A percentile compares a stretch with the other conserved stretches of the same genome.
Conservation (phyloP, 1,284 basidiomycete genomes). For the Neolentinus lepideus region DNA sequence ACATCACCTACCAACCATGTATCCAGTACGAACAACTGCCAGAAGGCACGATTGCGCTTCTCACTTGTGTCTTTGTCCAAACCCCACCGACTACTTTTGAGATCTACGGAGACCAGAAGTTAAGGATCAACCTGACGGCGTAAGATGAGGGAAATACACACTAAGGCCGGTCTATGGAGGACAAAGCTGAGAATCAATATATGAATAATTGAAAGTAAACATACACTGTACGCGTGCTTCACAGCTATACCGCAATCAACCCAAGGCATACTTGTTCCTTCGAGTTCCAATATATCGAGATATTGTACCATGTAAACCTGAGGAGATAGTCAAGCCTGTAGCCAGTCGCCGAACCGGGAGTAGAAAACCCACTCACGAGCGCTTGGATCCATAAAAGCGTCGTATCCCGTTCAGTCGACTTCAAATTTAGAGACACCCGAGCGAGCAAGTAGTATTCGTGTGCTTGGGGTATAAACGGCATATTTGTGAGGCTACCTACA, state of each 20-base stretch:
- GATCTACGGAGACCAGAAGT: constrained; percentile 36
- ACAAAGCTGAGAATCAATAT: not conserved
- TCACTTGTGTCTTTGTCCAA: constrained; percentile 36
- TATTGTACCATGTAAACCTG: constrained; percentile 54
- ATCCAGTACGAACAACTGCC: constrained; percentile 55
- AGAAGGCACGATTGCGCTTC: constrained; percentile 50
- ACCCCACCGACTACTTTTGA: constrained; percentile 53
- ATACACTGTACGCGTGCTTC: constrained; percentile 49
- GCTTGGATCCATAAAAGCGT: constrained; percentile 46
- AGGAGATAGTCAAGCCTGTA: not conserved
- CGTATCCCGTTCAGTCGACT: constrained; percentile 36
- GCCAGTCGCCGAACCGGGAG: not conserved
- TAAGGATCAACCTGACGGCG: no score
- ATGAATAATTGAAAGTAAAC: constrained; percentile 12
- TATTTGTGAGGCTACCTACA: constrained; percentile 36
- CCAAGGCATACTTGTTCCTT: constrained; percentile 44
- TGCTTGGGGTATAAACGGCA: constrained; percentile 36
- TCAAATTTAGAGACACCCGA: constrained; percentile 38
- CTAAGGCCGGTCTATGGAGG: constrained; percentile 54
- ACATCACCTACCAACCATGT: constrained; percentile 43
- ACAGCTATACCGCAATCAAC: constrained; percentile 48
- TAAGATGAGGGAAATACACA: constrained; percentile 23
- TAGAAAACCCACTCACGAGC: constrained; percentile 30
- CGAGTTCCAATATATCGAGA: constrained; percentile 48
- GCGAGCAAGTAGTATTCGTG: constrained; percentile 54